Evolutionary conservation across 192 early-diverging fungal species (phyloP).

Genomic region (Coemansia sp.): DNA sequence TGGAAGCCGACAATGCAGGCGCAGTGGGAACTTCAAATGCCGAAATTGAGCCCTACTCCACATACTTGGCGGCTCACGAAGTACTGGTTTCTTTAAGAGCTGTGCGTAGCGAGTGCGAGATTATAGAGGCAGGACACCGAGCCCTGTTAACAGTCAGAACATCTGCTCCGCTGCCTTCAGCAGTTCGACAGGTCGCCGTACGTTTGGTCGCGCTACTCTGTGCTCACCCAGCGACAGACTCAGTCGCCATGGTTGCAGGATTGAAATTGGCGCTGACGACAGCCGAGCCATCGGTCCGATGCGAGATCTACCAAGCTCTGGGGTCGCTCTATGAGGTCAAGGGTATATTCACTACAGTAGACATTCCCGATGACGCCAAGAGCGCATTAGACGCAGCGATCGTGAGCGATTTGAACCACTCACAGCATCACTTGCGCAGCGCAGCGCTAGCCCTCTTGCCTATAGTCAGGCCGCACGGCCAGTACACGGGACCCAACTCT

Average conservation of each 20-base stretch:
- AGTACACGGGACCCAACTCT: neutral
- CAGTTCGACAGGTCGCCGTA: conserved; percentile 39
- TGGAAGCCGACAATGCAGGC: conserved; percentile 15
- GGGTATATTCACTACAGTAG: conserved; percentile 11
- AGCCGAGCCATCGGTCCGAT: conserved; percentile 28
- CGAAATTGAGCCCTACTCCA: conserved; percentile 23
- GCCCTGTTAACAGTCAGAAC: conserved; percentile 15
- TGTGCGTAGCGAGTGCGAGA: conserved; percentile 1
- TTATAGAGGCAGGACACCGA: conserved; percentile 7
- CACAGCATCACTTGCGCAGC: conserved; percentile 48
- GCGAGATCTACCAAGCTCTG: conserved; percentile 46
- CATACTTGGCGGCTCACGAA: conserved; percentile 35
- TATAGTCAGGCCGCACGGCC: neutral
- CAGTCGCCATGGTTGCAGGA: neutral
- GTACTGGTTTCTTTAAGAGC: conserved; percentile 21
- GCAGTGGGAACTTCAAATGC: neutral
- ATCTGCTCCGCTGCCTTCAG: conserved; percentile 8
- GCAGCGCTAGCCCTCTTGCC: conserved; percentile 27
- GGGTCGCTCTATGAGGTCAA: conserved; percentile 32
- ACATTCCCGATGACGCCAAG: neutral
- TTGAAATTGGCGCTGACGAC: conserved; percentile 18
- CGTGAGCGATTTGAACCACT: conserved; percentile 31
- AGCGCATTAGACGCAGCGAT: conserved; percentile 10
- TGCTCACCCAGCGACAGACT: conserved; percentile 35
- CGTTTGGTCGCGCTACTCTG: conserved; percentile 29